Percentiles rank a stretch among this genome's conserved stretches.
Evolutionary conservation across 257 asterid genomes (phyloP).

Genomic region (Ehretia macrophylla): DNA sequence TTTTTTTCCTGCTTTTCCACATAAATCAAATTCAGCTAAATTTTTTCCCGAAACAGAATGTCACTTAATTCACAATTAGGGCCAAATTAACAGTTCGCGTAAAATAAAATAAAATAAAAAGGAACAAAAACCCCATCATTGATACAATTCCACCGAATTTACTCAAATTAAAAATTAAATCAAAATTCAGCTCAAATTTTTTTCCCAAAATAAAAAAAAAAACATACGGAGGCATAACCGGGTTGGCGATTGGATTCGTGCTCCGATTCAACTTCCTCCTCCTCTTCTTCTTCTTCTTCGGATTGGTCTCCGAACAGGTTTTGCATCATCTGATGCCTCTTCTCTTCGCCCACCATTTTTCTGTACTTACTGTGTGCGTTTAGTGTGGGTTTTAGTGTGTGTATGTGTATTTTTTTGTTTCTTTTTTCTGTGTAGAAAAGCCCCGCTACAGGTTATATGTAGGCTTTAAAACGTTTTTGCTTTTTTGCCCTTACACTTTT

Average conservation of each 20-base stretch:
- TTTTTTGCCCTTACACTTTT: too few relatives aligned
- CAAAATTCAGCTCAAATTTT: neutral
- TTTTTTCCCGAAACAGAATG: too few relatives aligned
- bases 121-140: neutral
- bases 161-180: neutral
- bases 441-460: too few relatives aligned
- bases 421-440: too few relatives aligned
- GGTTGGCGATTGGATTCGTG: slow-evolving; percentile 94
- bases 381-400: neutral
- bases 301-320: slow-evolving; percentile 97
- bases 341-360: slow-evolving; percentile 88
- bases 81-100: neutral
- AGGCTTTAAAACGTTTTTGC: too few relatives aligned
- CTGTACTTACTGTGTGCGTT: neutral
- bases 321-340: slow-evolving; percentile 99
- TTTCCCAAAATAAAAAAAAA: neutral
- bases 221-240: slow-evolving; percentile 65
- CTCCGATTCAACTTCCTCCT: slow-evolving; percentile 90
- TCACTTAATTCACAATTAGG: neutral
- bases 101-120: neutral
- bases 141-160: neutral
- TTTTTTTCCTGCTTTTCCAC: too few relatives aligned
- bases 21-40: too few relatives aligned
- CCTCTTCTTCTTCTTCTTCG: slow-evolving; percentile 85
- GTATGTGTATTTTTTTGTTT: too few relatives aligned